phyloP scores from a whole-genome alignment of 176 grass and related monocot genomes.

The Tillandsia fasciculata region DNA sequence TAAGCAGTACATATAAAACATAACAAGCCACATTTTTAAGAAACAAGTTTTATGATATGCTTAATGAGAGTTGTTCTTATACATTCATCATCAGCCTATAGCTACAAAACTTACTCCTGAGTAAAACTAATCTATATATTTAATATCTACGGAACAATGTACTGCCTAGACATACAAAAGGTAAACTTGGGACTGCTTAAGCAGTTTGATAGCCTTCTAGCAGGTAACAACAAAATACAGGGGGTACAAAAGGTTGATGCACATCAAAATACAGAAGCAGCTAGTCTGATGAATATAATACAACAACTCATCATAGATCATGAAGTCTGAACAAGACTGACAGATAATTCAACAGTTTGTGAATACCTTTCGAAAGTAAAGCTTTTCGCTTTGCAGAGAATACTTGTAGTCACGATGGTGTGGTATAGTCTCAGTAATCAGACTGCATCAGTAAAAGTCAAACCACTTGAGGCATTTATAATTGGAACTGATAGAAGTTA shows the following conservation, averaged over 20 bases:
- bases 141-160: not conserved
- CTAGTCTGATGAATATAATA: not conserved
- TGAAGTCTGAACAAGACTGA: not conserved
- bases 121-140: not conserved
- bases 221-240: not conserved
- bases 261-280: not conserved
- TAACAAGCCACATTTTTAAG: too few relatives aligned
- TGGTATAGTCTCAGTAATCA: slow-evolving; percentile 38
- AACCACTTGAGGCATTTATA: not conserved
- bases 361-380: slow-evolving; percentile 28
- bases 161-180: not conserved
- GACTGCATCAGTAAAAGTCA: slow-evolving; percentile 21
- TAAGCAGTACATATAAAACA: too few relatives aligned
- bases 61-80: not conserved
- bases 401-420: slow-evolving; percentile 26
- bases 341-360: not conserved
- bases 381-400: slow-evolving; percentile 19
- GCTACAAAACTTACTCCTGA: not conserved
- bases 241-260: too few relatives aligned
- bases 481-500: not conserved
- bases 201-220: not conserved
- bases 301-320: not conserved
- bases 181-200: not conserved
- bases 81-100: not conserved
- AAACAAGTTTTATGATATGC: not conserved